Base-by-base conservation (phyloP, 495 filamentous ascomycete genomes). In the Penicillium chermesinum region DNA sequence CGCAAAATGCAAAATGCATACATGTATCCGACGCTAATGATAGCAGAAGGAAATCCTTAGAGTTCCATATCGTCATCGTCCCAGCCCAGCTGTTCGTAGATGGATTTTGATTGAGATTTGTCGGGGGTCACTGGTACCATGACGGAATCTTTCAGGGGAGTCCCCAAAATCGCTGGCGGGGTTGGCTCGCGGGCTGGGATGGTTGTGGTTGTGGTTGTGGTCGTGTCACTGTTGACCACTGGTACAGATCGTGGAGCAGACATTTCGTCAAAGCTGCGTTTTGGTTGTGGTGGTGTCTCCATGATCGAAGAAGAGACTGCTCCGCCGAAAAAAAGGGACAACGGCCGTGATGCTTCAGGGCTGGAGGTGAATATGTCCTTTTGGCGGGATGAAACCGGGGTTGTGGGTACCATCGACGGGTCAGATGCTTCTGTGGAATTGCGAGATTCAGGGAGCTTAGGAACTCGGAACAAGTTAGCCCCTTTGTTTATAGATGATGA, bases 41-140 rank as follows among this genome's bases (percentile, higher is more conserved):
- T 22, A 5, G 16, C 21, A 10, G 27, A 35, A 10, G 30, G 32
- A 42, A 9, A 3, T 5, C 17, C 16, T 67, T 61, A 57, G 77
- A 82, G 48, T 4, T 63, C 60, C 54, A 63, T 58, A 19, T 80
- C 73, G 51, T 85, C 79, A 57, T 86, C 83, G 54, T 91, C 84
- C 89, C 89, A 88, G 38, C 89, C 85, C 40, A 93, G 61, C 30
- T 71, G 69, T 62, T 84, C 79, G 59, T 86, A 94, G 38, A 95
- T 86, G 14, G 57, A 58, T 34, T 54, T 85, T 13, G 55, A 45
- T 40, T 63, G 54, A 12, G 60, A 71, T 65, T 65, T 75, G 61
- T 71, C 66, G 7, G 70, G 70, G 1, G 69, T 72, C 35, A 64
- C 60, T 6, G 66, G 66, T 25, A 71, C 52, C 41, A 50, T 41